Evolutionary conservation across 2,329 filamentous ascomycete species (phyloP).

Genomic region (Cyclaneusma minus): DNA sequence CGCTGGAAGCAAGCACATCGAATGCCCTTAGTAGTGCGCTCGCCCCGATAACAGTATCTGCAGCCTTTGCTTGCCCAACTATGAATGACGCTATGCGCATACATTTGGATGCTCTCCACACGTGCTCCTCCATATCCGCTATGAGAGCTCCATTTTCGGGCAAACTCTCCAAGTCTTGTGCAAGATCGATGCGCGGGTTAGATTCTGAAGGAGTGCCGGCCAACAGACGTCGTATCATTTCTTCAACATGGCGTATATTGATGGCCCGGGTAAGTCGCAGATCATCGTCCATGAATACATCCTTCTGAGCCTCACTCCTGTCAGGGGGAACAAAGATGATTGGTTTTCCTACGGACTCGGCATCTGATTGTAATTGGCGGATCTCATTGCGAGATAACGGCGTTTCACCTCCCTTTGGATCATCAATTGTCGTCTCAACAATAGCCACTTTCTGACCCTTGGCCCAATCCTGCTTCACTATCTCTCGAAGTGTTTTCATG

Average conservation of each 20-base stretch:
- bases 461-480: slow-evolving; percentile 57
- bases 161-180: too few relatives aligned
- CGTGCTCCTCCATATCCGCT: too few relatives aligned
- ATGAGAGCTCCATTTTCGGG: too few relatives aligned
- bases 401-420: slow-evolving; percentile 29
- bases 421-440: slow-evolving; percentile 58
- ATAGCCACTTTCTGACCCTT: slow-evolving; percentile 60
- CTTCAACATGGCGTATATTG: slow-evolving; percentile 48
- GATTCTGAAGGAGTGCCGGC: slow-evolving; percentile 9
- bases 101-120: too few relatives aligned
- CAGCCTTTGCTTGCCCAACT: too few relatives aligned
- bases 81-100: too few relatives aligned
- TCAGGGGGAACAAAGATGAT: slow-evolving; percentile 37
- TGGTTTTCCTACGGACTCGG: slow-evolving; percentile 30
- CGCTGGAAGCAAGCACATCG: slow-evolving; percentile 26
- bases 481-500: slow-evolving; percentile 50
- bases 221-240: slow-evolving; percentile 32
- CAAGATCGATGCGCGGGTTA: too few relatives aligned
- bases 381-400: slow-evolving; percentile 23
- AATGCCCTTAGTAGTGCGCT: slow-evolving; percentile 21
- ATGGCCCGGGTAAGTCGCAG: slow-evolving; percentile 33
- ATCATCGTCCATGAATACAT: slow-evolving; percentile 29
- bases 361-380: slow-evolving; percentile 25
- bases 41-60: too few relatives aligned
- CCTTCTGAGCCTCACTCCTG: slow-evolving; percentile 21